phyloP scores from a whole-genome alignment of 768 basidiomycete genomes.

The Scleroderma bovista region DNA sequence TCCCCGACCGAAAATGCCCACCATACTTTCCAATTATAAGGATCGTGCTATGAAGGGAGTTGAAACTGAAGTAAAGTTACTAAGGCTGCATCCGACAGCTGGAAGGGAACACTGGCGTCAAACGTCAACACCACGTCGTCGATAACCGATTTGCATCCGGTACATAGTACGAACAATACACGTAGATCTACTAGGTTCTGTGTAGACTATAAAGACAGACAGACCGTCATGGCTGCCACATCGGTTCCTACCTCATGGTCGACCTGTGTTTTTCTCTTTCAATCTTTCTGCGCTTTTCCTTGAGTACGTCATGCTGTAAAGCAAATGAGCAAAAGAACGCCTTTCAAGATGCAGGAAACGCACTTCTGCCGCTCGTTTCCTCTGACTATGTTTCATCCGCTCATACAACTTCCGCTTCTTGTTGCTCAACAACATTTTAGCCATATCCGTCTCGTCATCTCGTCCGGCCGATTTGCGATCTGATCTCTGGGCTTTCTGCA shows the following conservation, averaged over 20 bases:
- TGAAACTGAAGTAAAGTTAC: background rate
- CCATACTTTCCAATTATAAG: conserved; percentile 22
- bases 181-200: background rate
- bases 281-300: conserved; percentile 51
- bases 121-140: background rate
- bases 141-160: background rate
- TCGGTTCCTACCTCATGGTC: conserved; percentile 8
- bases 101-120: background rate
- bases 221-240: too few relatives aligned
- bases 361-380: conserved; percentile 79
- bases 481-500: conserved; percentile 36
- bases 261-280: conserved; percentile 46
- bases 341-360: conserved; percentile 5
- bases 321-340: conserved; percentile 7
- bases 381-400: conserved; percentile 84
- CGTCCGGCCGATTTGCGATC: conserved; percentile 32
- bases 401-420: conserved; percentile 91
- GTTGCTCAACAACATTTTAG: conserved; percentile 98
- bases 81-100: too few relatives aligned
- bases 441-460: conserved; percentile 71
- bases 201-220: too few relatives aligned
- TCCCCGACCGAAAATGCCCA: conserved; percentile 33
- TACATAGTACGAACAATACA: background rate
- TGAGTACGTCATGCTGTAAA: conserved; percentile 55
- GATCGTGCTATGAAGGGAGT: background rate